Evolutionary conservation across 768 basidiomycete genomes (phyloP).

Genomic region (Tylopilus plumbeoviolaceoides): DNA sequence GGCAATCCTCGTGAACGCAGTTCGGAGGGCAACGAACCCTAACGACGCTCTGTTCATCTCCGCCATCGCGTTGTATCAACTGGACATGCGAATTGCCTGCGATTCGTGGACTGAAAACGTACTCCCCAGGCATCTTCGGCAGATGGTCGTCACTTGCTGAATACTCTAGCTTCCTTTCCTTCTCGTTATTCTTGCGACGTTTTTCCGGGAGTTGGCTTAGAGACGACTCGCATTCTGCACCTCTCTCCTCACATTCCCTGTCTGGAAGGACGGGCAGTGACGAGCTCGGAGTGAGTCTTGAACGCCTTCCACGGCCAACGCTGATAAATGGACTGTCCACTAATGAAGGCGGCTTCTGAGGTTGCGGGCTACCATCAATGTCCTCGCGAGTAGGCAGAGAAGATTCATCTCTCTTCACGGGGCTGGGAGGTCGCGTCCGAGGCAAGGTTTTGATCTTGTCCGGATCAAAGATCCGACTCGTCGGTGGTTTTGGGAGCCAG

Average conservation of each 20-base stretch:
- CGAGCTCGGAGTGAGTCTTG: constrained; percentile 14
- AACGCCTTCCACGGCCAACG: constrained; percentile 17
- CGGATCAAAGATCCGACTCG: constrained; percentile 23
- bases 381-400: background rate
- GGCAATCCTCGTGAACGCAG: constrained; percentile 19
- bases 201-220: background rate
- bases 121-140: background rate
- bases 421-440: constrained; percentile 22
- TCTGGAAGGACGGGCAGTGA: constrained; percentile 19
- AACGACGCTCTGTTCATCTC: constrained; percentile 9
- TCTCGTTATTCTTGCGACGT: background rate
- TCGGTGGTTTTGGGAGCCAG: constrained; percentile 25
- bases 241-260: background rate
- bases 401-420: constrained; percentile 6
- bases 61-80: constrained; percentile 13
- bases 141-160: background rate
- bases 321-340: constrained; percentile 18
- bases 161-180: background rate
- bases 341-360: background rate
- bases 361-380: background rate
- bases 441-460: constrained; percentile 24
- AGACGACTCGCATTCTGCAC: background rate
- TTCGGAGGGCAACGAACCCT: constrained; percentile 16
- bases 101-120: background rate
- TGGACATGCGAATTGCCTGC: constrained; percentile 22